Percentiles rank a stretch among this genome's conserved stretches.
Evolutionary conservation across 192 early-diverging fungal species (phyloP).

Genomic region (Coemansia brasiliensis): DNA sequence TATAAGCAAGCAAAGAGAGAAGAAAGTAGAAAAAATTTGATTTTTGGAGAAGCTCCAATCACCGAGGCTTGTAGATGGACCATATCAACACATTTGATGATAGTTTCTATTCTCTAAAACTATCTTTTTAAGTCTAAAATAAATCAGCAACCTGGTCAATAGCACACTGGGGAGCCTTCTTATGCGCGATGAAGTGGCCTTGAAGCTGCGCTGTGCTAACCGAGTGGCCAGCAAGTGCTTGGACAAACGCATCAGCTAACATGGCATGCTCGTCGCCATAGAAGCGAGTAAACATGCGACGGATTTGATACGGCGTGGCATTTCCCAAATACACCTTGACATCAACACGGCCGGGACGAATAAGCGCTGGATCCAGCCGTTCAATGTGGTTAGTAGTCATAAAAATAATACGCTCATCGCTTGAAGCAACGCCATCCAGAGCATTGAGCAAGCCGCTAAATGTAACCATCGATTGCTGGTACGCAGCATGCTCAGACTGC

Average conservation of each 20-base stretch:
- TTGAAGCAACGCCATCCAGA: slow-evolving; percentile 82
- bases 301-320: slow-evolving; percentile 67
- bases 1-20: background rate
- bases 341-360: slow-evolving; percentile 81
- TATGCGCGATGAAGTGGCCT: slow-evolving; percentile 92
- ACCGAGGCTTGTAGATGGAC: too few relatives aligned
- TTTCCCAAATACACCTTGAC: slow-evolving; percentile 73
- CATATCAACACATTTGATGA: too few relatives aligned
- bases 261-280: slow-evolving; percentile 58
- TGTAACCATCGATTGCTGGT: slow-evolving; percentile 82
- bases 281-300: slow-evolving; percentile 78
- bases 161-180: slow-evolving; percentile 72
- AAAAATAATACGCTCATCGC: slow-evolving; percentile 86
- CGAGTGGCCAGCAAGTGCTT: slow-evolving; percentile 46
- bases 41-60: slow-evolving; percentile 7
- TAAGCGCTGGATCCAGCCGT: slow-evolving; percentile 71
- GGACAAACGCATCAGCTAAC: slow-evolving; percentile 74
- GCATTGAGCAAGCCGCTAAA: slow-evolving; percentile 88
- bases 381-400: slow-evolving; percentile 91
- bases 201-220: slow-evolving; percentile 88
- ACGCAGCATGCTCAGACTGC: slow-evolving; percentile 60
- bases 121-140: background rate
- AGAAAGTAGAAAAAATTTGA: background rate
- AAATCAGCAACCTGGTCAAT: slow-evolving; percentile 46
- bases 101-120: background rate